Conservation (phyloP, 805 yeast genomes). For the Kodamaea fukazawae region DNA sequence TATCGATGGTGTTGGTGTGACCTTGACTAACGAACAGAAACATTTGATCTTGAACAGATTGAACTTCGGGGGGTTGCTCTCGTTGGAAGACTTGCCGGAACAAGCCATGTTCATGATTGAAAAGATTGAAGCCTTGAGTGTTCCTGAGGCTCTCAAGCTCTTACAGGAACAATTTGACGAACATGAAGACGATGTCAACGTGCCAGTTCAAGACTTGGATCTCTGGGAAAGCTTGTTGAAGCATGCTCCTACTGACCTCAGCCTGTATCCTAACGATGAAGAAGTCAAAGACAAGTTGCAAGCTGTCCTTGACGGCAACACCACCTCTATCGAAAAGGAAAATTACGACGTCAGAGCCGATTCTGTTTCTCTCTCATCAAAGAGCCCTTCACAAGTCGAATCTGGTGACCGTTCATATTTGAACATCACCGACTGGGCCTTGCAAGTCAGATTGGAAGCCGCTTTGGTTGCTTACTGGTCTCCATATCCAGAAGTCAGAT, state of each 20-base stretch:
- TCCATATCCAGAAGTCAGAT: slow-evolving; percentile 39
- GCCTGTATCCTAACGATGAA: background rate
- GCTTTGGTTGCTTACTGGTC: slow-evolving; percentile 38
- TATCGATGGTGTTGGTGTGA: slow-evolving; percentile 21
- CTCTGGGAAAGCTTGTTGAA: slow-evolving; percentile 24
- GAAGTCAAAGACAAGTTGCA: background rate
- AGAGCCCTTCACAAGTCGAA: slow-evolving; percentile 1
- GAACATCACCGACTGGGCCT: slow-evolving; percentile 27
- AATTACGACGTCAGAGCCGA: background rate
- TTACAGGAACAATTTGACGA: slow-evolving; percentile 37
- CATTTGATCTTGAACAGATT: slow-evolving; percentile 26
- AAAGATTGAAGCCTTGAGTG: slow-evolving; percentile 28
- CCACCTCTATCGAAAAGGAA: slow-evolving; percentile 2
- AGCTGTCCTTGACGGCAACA: background rate
- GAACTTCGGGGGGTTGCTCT: slow-evolving; percentile 22
- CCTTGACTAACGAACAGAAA: slow-evolving; percentile 26
- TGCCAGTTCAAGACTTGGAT: slow-evolving; percentile 36
- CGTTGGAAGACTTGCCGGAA: slow-evolving; percentile 31
- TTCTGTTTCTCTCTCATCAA: slow-evolving; percentile 3
- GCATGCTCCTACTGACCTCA: background rate
- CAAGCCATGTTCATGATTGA: slow-evolving; percentile 27
- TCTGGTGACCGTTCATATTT: slow-evolving; percentile 15
- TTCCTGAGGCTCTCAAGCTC: slow-evolving; percentile 39
- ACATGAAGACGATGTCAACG: slow-evolving; percentile 48
- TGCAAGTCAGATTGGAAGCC: slow-evolving; percentile 38